Base-by-base conservation (phyloP, 2,329 filamentous ascomycete genomes). In the Pseudogymnoascus sp. region DNA sequence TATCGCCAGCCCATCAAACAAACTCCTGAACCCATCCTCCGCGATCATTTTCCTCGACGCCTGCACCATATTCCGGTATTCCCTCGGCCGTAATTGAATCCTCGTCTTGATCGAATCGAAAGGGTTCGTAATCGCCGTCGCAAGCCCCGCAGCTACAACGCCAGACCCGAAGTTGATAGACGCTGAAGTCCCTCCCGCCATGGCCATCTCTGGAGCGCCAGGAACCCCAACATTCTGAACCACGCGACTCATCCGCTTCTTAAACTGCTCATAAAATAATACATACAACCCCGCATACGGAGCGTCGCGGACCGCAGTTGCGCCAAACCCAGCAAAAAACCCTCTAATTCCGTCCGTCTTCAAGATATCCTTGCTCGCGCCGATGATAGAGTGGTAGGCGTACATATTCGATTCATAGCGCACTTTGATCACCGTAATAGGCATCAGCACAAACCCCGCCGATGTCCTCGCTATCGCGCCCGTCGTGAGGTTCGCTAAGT, bases 21-120 rank as follows among this genome's bases (percentile, higher is more conserved):
- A 80, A 65, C 89, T 89, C 62, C 88, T 82, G 18, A 89, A 69
- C 0, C 93, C 93, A 67, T 97, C 93, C 70, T 96, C 89, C 1
- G 78, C 76, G 3, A 97, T 74, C 89, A 99, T 96, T 72, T 86
- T 82, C 70, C 80, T 83, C 42, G 83, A 86, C 0, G 93, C 91
- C 66, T 89, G 86, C 68, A 90, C 75, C 82, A 93, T 90, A 71
- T 97, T 97, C 36, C 82, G 81, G 72, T 97, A 99, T 63, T 84
- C 82, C 5, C 80, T 80, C 3, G 95, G 95, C 79, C 96, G 90
- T 36, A 99, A 81, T 77, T 99, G 95, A 69, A 99, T 86, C 60
- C 95, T 81, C 21, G 95, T 99, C 79, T 99, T 99, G 75, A 97
- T 87, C 0, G 92, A 92, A 76, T 99, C 95, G 71, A 97, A 97